A percentile compares a stretch with the other conserved stretches of the same genome.
Conservation (phyloP, 805 yeast species). For the Sporopachydermia quercuum region DNA sequence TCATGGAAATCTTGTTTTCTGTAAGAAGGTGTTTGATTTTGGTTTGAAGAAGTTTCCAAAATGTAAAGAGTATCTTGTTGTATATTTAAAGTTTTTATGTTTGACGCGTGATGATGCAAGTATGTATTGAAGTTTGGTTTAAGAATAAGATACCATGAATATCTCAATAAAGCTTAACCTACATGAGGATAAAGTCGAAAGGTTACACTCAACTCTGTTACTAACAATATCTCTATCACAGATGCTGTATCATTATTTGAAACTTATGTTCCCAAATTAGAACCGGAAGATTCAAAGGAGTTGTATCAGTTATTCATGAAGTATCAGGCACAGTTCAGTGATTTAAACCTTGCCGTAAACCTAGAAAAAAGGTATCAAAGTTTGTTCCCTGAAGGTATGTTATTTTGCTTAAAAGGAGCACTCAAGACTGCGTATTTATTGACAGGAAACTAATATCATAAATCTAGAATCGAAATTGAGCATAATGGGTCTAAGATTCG, state of each 20-base stretch:
- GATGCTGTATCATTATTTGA: conserved; percentile 77
- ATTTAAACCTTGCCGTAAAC: conserved; percentile 46
- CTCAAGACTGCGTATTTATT: conserved; percentile 11
- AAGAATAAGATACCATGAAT: too few species aligned
- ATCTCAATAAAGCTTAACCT: too few species aligned
- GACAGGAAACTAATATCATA: conserved; percentile 1
- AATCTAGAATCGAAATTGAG: conserved; percentile 9
- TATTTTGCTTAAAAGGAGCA: conserved; percentile 23
- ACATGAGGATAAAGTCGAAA: too few species aligned
- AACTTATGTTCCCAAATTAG: conserved; percentile 45
- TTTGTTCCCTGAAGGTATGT: conserved; percentile 44
- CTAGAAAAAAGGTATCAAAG: conserved; percentile 54
- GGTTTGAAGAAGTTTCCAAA: conserved; percentile 48
- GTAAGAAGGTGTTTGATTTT: conserved; percentile 53
- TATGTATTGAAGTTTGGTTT: conserved; percentile 9
- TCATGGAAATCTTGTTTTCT: conserved; percentile 53
- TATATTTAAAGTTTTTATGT: conserved; percentile 61
- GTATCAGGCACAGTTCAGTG: conserved; percentile 60
- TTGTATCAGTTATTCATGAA: conserved; percentile 45
- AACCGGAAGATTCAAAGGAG: conserved; percentile 22
- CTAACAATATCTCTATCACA: too few species aligned
- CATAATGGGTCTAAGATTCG: conserved; percentile 2
- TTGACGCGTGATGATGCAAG: conserved; percentile 52
- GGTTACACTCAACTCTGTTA: too few species aligned
- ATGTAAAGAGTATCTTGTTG: conserved; percentile 46